Percentiles rank a stretch among this genome's conserved stretches.
phyloP scores from a whole-genome alignment of 345 rosid species.

The Cochlearia excelsa region DNA sequence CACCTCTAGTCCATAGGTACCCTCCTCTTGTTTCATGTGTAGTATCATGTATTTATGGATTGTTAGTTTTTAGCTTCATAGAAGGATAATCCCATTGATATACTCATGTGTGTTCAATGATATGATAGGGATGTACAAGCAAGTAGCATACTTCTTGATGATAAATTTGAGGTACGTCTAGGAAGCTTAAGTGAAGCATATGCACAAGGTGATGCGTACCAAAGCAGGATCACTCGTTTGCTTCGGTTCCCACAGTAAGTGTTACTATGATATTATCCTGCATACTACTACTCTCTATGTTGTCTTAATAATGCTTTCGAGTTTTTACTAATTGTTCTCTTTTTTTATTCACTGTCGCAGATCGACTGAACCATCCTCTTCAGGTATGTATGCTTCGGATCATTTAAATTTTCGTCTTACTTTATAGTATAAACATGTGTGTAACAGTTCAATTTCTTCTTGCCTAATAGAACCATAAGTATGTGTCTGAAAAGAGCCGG shows the following conservation, averaged over 20 bases:
- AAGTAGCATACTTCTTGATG: conserved; percentile 98
- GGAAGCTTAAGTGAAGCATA: conserved; percentile 88
- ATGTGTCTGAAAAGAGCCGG: not conserved
- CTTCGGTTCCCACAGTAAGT: conserved; percentile 94
- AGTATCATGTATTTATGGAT: too few relatives aligned
- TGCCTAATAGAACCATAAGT: not conserved
- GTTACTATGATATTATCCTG: not conserved
- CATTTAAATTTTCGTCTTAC: not conserved
- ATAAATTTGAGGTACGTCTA: conserved; percentile 90
- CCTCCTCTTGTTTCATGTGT: not conserved
- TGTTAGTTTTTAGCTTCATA: too few relatives aligned
- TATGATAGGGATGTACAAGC: conserved; percentile 93
- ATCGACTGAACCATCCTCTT: conserved; percentile 67
- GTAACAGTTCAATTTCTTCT: not conserved
- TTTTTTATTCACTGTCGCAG: conserved; percentile 49
- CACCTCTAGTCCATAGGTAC: conserved; percentile 94
- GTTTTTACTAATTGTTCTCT: conserved; percentile 26
- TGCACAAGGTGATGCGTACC: conserved; percentile 83
- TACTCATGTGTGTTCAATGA: conserved; percentile 35
- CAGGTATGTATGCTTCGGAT: conserved; percentile 49
- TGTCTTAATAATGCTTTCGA: not conserved
- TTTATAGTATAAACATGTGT: not conserved
- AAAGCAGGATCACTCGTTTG: conserved; percentile 78
- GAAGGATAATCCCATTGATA: too few relatives aligned
- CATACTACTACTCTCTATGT: not conserved